These are phyloP conservation scores for Pichia terricola DNA, from an alignment of 1,139 yeast species.

Conservation along the genomic window DNA sequence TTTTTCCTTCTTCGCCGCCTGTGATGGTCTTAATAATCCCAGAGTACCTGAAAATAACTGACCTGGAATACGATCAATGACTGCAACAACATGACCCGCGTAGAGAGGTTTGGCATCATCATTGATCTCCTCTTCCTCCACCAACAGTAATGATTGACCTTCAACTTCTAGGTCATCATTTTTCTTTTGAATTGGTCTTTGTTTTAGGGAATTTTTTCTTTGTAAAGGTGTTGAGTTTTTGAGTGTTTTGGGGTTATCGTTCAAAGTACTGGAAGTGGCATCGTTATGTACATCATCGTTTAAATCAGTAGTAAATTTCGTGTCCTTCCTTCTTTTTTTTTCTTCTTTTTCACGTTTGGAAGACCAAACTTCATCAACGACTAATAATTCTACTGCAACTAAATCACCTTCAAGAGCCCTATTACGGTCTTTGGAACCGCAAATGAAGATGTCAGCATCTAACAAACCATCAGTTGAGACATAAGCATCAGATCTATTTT, in stretches of 20 bases:
- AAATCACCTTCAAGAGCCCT: slow-evolving; percentile 95
- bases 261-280: slow-evolving; percentile 34
- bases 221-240: slow-evolving; percentile 32
- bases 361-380: slow-evolving; percentile 97
- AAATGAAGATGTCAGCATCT: slow-evolving; percentile 93
- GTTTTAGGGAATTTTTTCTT: slow-evolving; percentile 86
- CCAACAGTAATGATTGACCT: slow-evolving; percentile 84
- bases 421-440: slow-evolving; percentile 98
- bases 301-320: slow-evolving; percentile 27
- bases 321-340: slow-evolving; percentile 86
- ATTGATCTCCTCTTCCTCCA: slow-evolving; percentile 91
- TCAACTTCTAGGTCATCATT: slow-evolving; percentile 98
- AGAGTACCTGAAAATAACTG: slow-evolving; percentile 90
- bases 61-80: slow-evolving; percentile 93
- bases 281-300: slow-evolving; percentile 63
- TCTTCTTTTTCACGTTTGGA: slow-evolving; percentile 95
- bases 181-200: slow-evolving; percentile 96
- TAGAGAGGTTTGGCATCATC: slow-evolving; percentile 90
- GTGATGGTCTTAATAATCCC: slow-evolving; percentile 90
- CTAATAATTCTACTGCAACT: slow-evolving; percentile 88
- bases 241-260: slow-evolving; percentile 10
- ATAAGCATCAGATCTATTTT: slow-evolving; percentile 94
- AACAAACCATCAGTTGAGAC: slow-evolving; percentile 91
- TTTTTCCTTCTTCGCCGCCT: slow-evolving; percentile 79
- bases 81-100: slow-evolving; percentile 98